phyloP scores from a whole-genome alignment of 495 filamentous ascomycete genomes.

The Hypoxylon intermedium region DNA sequence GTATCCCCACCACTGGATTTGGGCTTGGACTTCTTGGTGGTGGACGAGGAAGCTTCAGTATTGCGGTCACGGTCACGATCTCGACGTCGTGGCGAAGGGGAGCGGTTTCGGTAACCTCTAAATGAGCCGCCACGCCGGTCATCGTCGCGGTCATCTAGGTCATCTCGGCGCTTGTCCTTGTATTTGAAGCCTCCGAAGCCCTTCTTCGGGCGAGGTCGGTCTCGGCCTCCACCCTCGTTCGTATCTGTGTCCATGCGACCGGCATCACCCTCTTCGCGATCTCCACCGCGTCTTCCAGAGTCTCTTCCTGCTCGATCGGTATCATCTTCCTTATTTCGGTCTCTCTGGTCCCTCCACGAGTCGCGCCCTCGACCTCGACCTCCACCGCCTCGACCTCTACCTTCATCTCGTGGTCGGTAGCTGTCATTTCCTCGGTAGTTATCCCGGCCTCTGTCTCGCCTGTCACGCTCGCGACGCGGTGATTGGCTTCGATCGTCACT shows the following conservation, averaged over 20 bases:
- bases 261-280: slow-evolving; percentile 21
- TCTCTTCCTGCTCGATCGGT: slow-evolving; percentile 11
- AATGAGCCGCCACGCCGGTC: slow-evolving; percentile 46
- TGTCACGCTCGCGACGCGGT: slow-evolving; percentile 30
- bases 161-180: slow-evolving; percentile 68
- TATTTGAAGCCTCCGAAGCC: slow-evolving; percentile 66
- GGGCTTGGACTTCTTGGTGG: slow-evolving; percentile 35
- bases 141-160: slow-evolving; percentile 58
- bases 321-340: slow-evolving; percentile 19
- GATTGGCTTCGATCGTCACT: slow-evolving; percentile 39
- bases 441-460: slow-evolving; percentile 25
- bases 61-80: slow-evolving; percentile 43
- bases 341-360: slow-evolving; percentile 22
- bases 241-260: slow-evolving; percentile 32
- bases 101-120: slow-evolving; percentile 63
- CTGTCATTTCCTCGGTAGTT: slow-evolving; percentile 33
- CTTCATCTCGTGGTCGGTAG: slow-evolving; percentile 35
- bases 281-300: slow-evolving; percentile 11
- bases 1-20: slow-evolving; percentile 38
- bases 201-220: slow-evolving; percentile 46
- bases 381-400: slow-evolving; percentile 24
- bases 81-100: slow-evolving; percentile 44
- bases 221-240: slow-evolving; percentile 27
- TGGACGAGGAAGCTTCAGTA: slow-evolving; percentile 24
- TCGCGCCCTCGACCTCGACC: slow-evolving; percentile 21